These are phyloP conservation scores for Telfairia occidentalis DNA, from an alignment of 331 rosid genomes.

Conservation along the genomic window DNA sequence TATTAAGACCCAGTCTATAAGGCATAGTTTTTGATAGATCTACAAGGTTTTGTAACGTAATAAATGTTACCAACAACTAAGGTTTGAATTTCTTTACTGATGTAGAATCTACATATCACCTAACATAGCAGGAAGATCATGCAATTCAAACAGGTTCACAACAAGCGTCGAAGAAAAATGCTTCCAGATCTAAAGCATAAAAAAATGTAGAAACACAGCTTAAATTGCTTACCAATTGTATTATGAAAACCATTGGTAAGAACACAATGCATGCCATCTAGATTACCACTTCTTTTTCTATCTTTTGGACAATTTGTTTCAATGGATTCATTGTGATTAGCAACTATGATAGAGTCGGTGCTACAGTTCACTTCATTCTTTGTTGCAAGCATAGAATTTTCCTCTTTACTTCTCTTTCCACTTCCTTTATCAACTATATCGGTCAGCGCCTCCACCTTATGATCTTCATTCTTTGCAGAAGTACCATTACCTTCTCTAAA, in stretches of 20 bases:
- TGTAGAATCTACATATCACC: background rate
- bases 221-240: constrained; percentile 54
- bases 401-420: constrained; percentile 27
- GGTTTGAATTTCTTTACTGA: background rate
- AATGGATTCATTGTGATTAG: constrained; percentile 19
- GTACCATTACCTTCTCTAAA: constrained; percentile 19
- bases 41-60: background rate
- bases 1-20: background rate
- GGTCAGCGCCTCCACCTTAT: constrained; percentile 15
- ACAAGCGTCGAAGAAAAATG: background rate
- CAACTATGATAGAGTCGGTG: constrained; percentile 9
- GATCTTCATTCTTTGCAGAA: constrained; percentile 1
- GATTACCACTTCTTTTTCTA: constrained; percentile 23
- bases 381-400: constrained; percentile 32
- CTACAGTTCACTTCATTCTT: constrained; percentile 19
- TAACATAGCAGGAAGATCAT: background rate
- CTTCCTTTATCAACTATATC: constrained; percentile 25
- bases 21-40: background rate
- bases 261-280: background rate
- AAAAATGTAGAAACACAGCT: background rate
- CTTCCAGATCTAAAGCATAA: background rate
- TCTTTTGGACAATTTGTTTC: constrained; percentile 17
- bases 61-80: background rate
- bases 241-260: constrained; percentile 28
- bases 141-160: constrained; percentile 4